phyloP scores from a whole-genome alignment of 768 basidiomycete genomes.

The Cantharellus anzutake region DNA sequence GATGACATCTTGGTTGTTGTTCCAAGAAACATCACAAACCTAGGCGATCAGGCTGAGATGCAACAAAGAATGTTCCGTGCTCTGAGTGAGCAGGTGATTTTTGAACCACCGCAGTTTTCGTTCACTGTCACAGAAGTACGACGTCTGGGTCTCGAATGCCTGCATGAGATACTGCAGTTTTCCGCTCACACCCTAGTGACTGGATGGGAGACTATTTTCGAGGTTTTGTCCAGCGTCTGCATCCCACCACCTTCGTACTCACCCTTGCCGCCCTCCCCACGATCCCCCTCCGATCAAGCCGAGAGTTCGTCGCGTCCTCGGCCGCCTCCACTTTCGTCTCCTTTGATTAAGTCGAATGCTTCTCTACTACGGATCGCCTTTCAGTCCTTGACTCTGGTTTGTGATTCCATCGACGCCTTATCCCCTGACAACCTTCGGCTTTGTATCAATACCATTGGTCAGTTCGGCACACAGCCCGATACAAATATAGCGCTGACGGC shows the following conservation, averaged over 20 bases:
- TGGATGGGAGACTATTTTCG: constrained; percentile 88
- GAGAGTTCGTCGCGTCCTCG: constrained; percentile 11
- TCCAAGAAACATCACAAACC: constrained; percentile 42
- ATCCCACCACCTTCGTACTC: constrained; percentile 22
- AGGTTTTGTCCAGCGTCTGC: constrained; percentile 82
- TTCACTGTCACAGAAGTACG: constrained; percentile 53
- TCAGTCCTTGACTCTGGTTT: constrained; percentile 83
- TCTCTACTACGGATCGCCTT: constrained; percentile 81
- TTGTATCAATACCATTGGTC: constrained; percentile 79
- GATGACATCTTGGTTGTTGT: constrained; percentile 69
- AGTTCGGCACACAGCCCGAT: constrained; percentile 82
- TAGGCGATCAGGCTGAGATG: constrained; percentile 45
- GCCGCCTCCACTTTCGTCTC: constrained; percentile 19
- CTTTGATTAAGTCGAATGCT: constrained; percentile 31
- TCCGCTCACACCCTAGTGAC: constrained; percentile 81
- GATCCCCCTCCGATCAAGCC: constrained; percentile 20
- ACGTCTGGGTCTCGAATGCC: constrained; percentile 70
- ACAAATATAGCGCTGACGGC: constrained; percentile 93
- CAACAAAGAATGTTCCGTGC: constrained; percentile 77
- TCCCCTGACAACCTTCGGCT: constrained; percentile 64
- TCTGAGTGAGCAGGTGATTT: constrained; percentile 51
- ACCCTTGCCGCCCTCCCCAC: constrained; percentile 13
- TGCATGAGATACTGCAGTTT: constrained; percentile 78
- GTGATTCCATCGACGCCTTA: constrained; percentile 74
- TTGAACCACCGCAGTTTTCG: constrained; percentile 23